phyloP scores from a whole-genome alignment of 331 rosid genomes.

The Malus hybrid region DNA sequence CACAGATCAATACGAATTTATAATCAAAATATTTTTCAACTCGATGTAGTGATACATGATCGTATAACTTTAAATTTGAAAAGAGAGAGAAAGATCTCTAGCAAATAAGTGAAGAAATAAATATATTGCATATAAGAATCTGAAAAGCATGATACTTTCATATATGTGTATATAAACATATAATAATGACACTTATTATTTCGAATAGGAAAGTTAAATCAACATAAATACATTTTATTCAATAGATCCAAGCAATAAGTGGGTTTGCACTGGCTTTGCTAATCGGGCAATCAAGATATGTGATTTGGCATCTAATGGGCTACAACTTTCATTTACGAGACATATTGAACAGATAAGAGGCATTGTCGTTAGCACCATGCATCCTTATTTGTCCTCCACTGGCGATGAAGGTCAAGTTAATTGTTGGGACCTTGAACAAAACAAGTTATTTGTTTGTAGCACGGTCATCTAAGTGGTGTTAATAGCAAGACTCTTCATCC shows the following conservation, averaged over 20 bases:
- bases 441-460: conserved; percentile 22
- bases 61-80: too few relatives aligned
- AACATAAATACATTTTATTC: too few relatives aligned
- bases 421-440: conserved; percentile 99
- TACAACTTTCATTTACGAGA: conserved; percentile 84
- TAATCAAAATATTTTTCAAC: too few relatives aligned
- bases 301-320: conserved; percentile 81
- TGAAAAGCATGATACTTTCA: too few relatives aligned
- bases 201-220: too few relatives aligned
- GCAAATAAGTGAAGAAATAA: too few relatives aligned
- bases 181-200: too few relatives aligned
- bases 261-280: conserved; percentile 95
- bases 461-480: not conserved
- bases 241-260: conserved; percentile 76
- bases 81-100: too few relatives aligned
- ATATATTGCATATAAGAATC: too few relatives aligned
- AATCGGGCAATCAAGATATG: conserved; percentile 99
- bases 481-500: not conserved
- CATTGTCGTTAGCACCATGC: conserved; percentile 79
- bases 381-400: conserved; percentile 94
- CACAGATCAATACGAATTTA: too few relatives aligned
- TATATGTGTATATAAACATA: too few relatives aligned
- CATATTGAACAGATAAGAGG: conserved; percentile 96
- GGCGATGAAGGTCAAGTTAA: conserved; percentile 95
- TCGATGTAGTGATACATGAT: too few relatives aligned